Conservation (phyloP, 148 eudicot genomes). For the Camellia japonica region DNA sequence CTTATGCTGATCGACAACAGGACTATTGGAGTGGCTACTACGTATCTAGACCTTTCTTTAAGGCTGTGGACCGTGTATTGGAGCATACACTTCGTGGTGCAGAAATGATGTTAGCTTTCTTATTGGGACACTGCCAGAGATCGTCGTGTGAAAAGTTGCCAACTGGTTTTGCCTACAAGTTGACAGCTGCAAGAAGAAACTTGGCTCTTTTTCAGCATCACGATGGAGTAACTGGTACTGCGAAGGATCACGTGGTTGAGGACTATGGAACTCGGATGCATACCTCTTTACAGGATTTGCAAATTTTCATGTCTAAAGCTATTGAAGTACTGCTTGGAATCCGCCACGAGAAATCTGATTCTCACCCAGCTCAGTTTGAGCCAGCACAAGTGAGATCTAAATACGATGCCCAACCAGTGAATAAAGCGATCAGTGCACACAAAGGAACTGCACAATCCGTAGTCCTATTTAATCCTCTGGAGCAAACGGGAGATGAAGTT, state of each 20-base stretch:
- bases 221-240: slow-evolving; percentile 98
- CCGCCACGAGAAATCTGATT: slow-evolving; percentile 81
- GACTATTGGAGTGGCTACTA: slow-evolving; percentile 99
- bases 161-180: slow-evolving; percentile 69
- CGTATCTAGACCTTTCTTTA: slow-evolving; percentile 95
- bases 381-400: slow-evolving; percentile 75
- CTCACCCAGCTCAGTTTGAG: slow-evolving; percentile 69
- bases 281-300: slow-evolving; percentile 83
- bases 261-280: slow-evolving; percentile 97
- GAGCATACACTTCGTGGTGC: slow-evolving; percentile 94
- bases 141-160: slow-evolving; percentile 83
- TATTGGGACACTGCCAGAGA: slow-evolving; percentile 81
- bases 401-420: slow-evolving; percentile 78
- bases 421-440: slow-evolving; percentile 46
- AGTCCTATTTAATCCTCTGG: slow-evolving; percentile 80
- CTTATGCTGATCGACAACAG: slow-evolving; percentile 85
- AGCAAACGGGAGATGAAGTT: slow-evolving; percentile 82
- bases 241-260: slow-evolving; percentile 88
- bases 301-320: slow-evolving; percentile 95
- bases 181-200: slow-evolving; percentile 94
- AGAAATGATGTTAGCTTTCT: slow-evolving; percentile 82
- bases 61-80: slow-evolving; percentile 91
- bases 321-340: slow-evolving; percentile 79
- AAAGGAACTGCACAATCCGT: slow-evolving; percentile 70
- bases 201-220: slow-evolving; percentile 99